Evolutionary conservation across 495 filamentous ascomycete genomes (phyloP), one percentile per base, ranked within the genome.

Genomic region (Tuber microsphaerosporum): DNA sequence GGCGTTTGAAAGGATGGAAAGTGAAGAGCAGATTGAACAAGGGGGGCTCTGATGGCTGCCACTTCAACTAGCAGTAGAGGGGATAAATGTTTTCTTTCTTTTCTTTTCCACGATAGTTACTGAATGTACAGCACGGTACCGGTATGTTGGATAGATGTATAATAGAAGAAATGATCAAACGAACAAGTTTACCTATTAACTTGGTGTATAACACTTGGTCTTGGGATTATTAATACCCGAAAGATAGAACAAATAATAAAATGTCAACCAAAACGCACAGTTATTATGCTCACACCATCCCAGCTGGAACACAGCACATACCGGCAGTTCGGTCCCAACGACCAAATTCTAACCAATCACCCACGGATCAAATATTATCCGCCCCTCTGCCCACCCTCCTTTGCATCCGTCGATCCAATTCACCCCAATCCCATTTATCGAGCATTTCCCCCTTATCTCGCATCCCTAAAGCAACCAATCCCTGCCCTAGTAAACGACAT

Each of bases 1-100:
- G 78, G 94, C 92, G 0, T 91, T 94, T 81, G 87, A 88, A 74
- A 86, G 94, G 76, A 90, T 97, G 87, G 92, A 95, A 79, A 82
- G 85, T 5, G 87, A 86, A 37, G 88, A 88, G 43, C 75, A 83
- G 75, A 81, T 85, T 51, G 88, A 89, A 77, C 78, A 77, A 69
- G 80, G 72, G 84, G 85, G 45, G 74, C 44, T 72, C 56, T 75
- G 37, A 81, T 14, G 17, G 26, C 6, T 65, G 26, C 22, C 51
- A 7, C n/a, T 61, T 31, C 26, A 4, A 20, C 44, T n/a, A 2
- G 20, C 56, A 69, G 48, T 45, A 26, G 19, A 41, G 22, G 46
- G 76, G 74, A 76, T 76, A 42, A 78, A 71, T 2, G 65, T 77
- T 70, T 71, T 76, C 74, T 74, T 74, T n/a, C 9, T 43, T 43